Base-by-base conservation (phyloP, 805 yeast genomes). In the Starmerella roubikii region DNA sequence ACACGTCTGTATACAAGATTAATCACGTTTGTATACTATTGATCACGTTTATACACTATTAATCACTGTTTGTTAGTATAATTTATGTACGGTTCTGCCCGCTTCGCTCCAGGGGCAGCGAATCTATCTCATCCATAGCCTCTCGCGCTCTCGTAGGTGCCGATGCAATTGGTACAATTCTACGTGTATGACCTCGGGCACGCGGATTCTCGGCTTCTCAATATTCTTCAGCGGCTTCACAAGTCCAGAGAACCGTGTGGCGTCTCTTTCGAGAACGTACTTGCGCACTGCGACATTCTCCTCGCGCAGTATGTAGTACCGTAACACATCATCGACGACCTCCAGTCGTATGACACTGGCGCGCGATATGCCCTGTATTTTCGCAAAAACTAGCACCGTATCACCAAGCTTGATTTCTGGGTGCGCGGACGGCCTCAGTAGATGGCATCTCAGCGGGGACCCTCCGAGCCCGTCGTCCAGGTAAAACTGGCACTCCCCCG, bases 241-340 rank as follows among this genome's bases (percentile, higher is more conserved):
- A 3, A 23, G 25, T 4, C 23, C 26, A 5, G 5, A 9, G 34
- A 38, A 38, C 20, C 23, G 28, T 16, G 26, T 30, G 4, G 41
- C 37, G 19, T 30, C 25, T 26, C 28, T 11, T 17, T 39, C 42
- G 19, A 39, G 32, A 5, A 39, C 18, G 26, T 34, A 29, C 17
- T 30, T 28, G 5, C 42, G 42, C 19, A 21, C 35, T 3, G 15
- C 26, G 4, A 34, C 13, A 3, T 23, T 15, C 22, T 29, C 31
- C 21, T 34, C 38, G 4, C 42, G 32, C 20, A 34, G 21, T 3
- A 21, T 7, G 23, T 19, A 39, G 29, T 30, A 23, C n/a, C n/a
- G n/a, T 13, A 23, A 3, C 12, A 18, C 17, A 10, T 16, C 12
- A 9, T 34, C 19, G 23, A 29, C 19, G 3, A 16, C 15, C n/a